Base-by-base conservation (phyloP, 2,329 filamentous ascomycete genomes). In the Colletotrichum incanum region DNA sequence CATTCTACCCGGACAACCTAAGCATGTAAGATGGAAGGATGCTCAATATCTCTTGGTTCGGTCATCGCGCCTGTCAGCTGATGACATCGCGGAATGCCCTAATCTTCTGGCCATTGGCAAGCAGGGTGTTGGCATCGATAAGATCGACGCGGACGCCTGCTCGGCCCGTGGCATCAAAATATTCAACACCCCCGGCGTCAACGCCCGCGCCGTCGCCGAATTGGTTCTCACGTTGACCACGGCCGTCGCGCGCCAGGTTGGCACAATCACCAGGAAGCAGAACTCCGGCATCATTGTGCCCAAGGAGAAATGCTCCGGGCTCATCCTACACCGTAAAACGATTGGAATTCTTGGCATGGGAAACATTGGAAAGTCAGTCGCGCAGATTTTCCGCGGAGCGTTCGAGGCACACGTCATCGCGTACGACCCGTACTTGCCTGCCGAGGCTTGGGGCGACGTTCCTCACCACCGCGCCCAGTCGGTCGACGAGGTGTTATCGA, bases 121-220 rank as follows among this genome's bases (percentile, higher is more conserved):
- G 75, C 85, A 86, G 41, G 85, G 85, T 1, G 84, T 85, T 11
- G 85, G 85, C 0, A 82, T 86, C 47, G 84, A 87, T 67, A 86
- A 84, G 65, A 85, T 85, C 41, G 84, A 87, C 65, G 75, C 76
- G 16, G 75, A 76, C 0, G 84, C 85, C 3, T 85, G 84, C 64
- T 73, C 76, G 5, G 75, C 77, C 2, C 78, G 81, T 0, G 81
- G 79, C 0, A 83, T 87, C 73, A 80, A 80, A n/a, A 82, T 87
- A 37, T 80, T 84, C 73, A 86, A 87, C 70, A 87, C 85, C 0
- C 85, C 85, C 0, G 85, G 84, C 1, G 81, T 85, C 0, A 87
- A 84, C 71, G 80, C 82, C 0, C 80, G 81, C 2, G 80, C 83
- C 1, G 84, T 86, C 0, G 84, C 84, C 0, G 84, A 85, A 67